phyloP scores from a whole-genome alignment of 192 early-diverging fungal genomes.

The Entomortierella lignicola region DNA sequence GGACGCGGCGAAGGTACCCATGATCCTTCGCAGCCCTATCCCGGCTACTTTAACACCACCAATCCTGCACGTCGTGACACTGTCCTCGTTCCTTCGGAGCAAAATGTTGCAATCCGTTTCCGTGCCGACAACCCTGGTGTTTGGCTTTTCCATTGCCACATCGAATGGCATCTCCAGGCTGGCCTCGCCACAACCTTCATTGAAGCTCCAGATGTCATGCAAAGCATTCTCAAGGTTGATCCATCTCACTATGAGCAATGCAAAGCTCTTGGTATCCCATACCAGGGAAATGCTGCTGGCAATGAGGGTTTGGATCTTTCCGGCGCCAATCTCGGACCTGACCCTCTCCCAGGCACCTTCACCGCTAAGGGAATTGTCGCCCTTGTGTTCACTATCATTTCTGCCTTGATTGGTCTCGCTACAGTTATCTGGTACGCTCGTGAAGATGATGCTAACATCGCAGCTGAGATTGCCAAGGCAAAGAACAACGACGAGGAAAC shows the following conservation, averaged over 20 bases:
- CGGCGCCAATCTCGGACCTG: constrained; percentile 65
- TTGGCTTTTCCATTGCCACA: constrained; percentile 92
- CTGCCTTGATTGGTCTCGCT: constrained; percentile 78
- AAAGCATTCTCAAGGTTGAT: constrained; percentile 59
- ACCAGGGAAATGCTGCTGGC: constrained; percentile 80
- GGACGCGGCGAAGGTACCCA: constrained; percentile 68
- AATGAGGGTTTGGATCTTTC: constrained; percentile 72
- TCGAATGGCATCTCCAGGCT: constrained; percentile 79
- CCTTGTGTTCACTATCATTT: constrained; percentile 75
- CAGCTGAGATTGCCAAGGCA: constrained; percentile 39
- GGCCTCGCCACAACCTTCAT: constrained; percentile 79
- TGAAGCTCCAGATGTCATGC: constrained; percentile 78
- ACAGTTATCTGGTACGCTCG: constrained; percentile 82
- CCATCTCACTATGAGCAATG: constrained; percentile 68
- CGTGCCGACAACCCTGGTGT: constrained; percentile 84
- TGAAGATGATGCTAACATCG: constrained; percentile 44
- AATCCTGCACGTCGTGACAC: constrained; percentile 83
- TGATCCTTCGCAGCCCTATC: constrained; percentile 51
- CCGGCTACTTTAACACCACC: constrained; percentile 54
- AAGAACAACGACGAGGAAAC: constrained; percentile 31
- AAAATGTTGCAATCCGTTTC: constrained; percentile 80
- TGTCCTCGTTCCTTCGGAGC: constrained; percentile 72
- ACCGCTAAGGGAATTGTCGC: constrained; percentile 76
- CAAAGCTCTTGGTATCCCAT: constrained; percentile 63
- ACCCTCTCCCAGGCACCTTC: constrained; percentile 67